Evolutionary conservation across 345 rosid genomes (phyloP), one percentile per base, ranked within the genome.

Genomic region (Boechera retrofracta): DNA sequence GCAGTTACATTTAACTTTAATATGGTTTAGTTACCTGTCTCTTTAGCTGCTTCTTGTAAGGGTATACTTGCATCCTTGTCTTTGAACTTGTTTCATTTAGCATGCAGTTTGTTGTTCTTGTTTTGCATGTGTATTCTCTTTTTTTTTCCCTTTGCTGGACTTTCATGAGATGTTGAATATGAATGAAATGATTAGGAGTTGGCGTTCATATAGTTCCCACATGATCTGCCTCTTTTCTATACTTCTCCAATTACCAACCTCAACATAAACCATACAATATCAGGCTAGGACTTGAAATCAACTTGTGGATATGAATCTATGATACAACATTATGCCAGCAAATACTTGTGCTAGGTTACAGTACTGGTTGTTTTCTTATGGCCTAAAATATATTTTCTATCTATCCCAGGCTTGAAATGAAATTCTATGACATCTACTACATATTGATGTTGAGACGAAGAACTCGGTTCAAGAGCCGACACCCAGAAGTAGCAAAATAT

Each of bases 121-220:
- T 36, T 67, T 47, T 45, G 58, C 72, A 45, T 74, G 49, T 74
- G 54, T 74, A 54, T 41, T n/a, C 31, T 57, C 49, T 38, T 18
- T 31, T 59, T 13, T 71, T 1, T 7, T n/a, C 28, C 62, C 29
- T 49, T 15, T 61, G 12, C 5, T 39, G 15, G 69, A 76, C 62
- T 62, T 21, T 53, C 69, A 64, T 53, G 47, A 53, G 31, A 49
- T 61, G 80, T 69, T 61, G 31, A 31, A 63, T 12, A 67, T 57
- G 44, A 69, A 76, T 76, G 57, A 52, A 31, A 69, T 44, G 69
- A 69, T 62, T 53, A 42, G 31, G 80, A 69, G 21, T 60, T 76
- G 73, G 74, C 6, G 7, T 60, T 45, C 26, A 60, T 13, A 63
- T 47, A 13, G 15, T 64, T 55, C 65, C 49, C 11, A 70, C 49